Conservation (phyloP, 2,329 filamentous ascomycete species). For the Penicillium sp. region DNA sequence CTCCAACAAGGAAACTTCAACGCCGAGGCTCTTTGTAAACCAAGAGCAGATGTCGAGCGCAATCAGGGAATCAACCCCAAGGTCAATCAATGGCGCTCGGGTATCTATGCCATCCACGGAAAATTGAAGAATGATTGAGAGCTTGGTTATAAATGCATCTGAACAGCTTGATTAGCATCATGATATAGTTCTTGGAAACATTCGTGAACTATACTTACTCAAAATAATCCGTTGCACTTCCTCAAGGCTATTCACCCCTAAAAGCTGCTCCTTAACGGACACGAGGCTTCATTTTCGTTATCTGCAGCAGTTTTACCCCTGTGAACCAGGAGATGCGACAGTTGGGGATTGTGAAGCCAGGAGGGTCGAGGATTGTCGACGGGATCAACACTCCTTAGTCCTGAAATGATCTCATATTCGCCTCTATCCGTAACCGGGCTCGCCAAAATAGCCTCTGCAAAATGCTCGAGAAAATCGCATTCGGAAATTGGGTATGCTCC, state of each 20-base stretch:
- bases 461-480: not conserved
- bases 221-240: not conserved
- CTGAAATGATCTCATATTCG: not conserved
- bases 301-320: not conserved
- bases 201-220: not conserved
- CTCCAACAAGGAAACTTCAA: not conserved
- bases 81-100: not conserved
- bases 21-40: not conserved
- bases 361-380: not conserved
- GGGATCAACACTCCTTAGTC: not conserved
- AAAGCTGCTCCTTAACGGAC: not conserved
- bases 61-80: not conserved
- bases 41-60: not conserved
- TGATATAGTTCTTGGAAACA: not conserved
- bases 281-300: not conserved
- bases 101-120: not conserved
- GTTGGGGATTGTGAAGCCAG: not conserved
- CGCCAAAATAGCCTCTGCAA: not conserved
- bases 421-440: not conserved
- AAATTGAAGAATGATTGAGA: not conserved
- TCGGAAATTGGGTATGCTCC: not conserved
- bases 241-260: not conserved
- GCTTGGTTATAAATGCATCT: not conserved
- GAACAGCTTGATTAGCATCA: not conserved
- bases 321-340: not conserved